Base-by-base conservation (phyloP, 306 rosid genomes). In the Oemleria cerasiformis region DNA sequence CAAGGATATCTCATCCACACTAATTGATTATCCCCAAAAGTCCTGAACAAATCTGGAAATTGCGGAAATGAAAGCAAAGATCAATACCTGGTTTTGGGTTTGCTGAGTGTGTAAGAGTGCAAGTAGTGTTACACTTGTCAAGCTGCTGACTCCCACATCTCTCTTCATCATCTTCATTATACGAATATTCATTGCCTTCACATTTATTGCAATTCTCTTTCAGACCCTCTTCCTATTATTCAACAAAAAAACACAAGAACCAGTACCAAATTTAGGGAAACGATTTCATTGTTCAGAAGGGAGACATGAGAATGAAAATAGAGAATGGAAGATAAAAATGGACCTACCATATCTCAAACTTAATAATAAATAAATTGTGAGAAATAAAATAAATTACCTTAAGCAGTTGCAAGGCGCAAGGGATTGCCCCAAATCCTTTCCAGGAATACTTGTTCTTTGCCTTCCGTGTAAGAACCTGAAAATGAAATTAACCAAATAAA, bases 391-490 rank as follows among this genome's bases (percentile, higher is more conserved):
- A 25, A 25, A 25, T 25, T 38, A 93, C 98, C 86, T 88, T 91
- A 9, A 94, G 96, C 73, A 91, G 77, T 60, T 77, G 76, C 0
- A 94, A 71, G 50, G 95, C 87, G 6, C 43, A 63, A 0, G 96
- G 90, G 49, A 91, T 87, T 10, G 96, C 98, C 9, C 38, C 86
- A 76, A 87, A 94, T 2, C 97, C 98, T 62, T 80, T 94, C 98
- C 97, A 94, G 6, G 84, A 77, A 50, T 94, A 94, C 41, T 94
- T 97, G 75, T 94, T 91, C 88, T 94, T 94, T 0, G 92, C 96
- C 69, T 87, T 91, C 54, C 97, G 84, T 0, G 91, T 71, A 44
- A 93, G 90, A 65, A 93, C 96, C 98, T 90, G 30, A 4, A 77
- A 41, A 48, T 11, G 15, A 80, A 38, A 12, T 40, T n/a, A 23